Conservation (phyloP, 225 moss, liverwort and hornwort species). For the Pleurozium schreberi region DNA sequence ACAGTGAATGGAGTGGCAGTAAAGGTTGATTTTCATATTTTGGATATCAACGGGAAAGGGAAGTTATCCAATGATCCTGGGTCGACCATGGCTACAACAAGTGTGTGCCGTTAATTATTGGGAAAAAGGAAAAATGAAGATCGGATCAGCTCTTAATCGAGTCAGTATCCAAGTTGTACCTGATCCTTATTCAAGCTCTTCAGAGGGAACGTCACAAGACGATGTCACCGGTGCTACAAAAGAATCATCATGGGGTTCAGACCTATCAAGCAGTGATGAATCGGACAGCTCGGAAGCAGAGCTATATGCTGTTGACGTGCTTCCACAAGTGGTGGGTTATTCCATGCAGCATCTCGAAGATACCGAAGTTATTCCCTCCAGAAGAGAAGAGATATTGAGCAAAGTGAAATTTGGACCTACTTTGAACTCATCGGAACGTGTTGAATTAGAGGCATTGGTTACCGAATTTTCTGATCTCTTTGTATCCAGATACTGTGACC, state of each 20-base stretch:
- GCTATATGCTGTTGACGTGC: too few species aligned
- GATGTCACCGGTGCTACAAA: not conserved
- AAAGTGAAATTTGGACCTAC: not conserved
- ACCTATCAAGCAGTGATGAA: not conserved
- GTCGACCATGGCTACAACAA: not conserved
- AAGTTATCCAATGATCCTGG: not conserved
- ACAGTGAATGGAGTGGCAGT: not conserved
- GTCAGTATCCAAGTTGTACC: not conserved
- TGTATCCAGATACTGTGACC: not conserved
- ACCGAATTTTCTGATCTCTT: not conserved
- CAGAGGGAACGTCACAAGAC: not conserved
- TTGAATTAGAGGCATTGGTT: not conserved
- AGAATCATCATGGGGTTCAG: not conserved
- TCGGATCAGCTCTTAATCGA: not conserved
- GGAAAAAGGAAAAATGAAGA: not conserved
- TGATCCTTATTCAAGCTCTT: not conserved
- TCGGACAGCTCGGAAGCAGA: not conserved
- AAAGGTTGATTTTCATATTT: not conserved
- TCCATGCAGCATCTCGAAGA: not conserved
- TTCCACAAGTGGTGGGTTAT: too few species aligned
- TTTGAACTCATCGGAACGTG: not conserved
- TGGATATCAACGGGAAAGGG: not conserved
- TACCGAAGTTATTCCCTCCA: not conserved
- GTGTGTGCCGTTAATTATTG: not conserved
- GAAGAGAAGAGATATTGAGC: not conserved